Percentiles rank a stretch among this genome's conserved stretches.
phyloP scores from a whole-genome alignment of 2,329 filamentous ascomycete species.

The Escovopsis sp. region DNA sequence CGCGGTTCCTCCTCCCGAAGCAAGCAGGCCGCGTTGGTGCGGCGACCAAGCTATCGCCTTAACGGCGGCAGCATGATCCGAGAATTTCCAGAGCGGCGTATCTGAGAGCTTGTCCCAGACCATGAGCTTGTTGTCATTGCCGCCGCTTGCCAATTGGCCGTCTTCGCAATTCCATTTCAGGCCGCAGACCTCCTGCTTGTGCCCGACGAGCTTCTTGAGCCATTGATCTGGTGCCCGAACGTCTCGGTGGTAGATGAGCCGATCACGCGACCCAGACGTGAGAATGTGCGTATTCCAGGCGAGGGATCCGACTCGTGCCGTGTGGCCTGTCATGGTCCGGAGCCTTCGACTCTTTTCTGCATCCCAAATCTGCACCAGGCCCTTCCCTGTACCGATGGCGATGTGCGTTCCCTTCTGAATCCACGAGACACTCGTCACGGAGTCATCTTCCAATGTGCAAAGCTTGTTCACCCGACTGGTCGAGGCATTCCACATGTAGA shows the following conservation, averaged over 20 bases:
- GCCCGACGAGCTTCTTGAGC: conserved; percentile 71
- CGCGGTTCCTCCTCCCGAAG: conserved; percentile 87
- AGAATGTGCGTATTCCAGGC: conserved; percentile 98
- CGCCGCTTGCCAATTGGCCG: conserved; percentile 83
- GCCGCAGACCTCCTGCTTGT: conserved; percentile 97
- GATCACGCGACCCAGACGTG: conserved; percentile 85
- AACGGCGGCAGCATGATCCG: conserved; percentile 86
- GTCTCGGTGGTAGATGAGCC: conserved; percentile 87
- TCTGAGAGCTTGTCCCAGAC: conserved; percentile 96
- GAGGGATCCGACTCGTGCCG: conserved; percentile 77
- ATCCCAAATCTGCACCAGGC: conserved; percentile 95
- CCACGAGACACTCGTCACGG: conserved; percentile 93
- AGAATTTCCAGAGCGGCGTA: conserved; percentile 83
- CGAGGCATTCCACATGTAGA: conserved; percentile 97
- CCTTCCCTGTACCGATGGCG: conserved; percentile 87
- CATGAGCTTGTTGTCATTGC: conserved; percentile 97
- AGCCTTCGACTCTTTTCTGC: conserved; percentile 72
- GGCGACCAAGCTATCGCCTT: conserved; percentile 98
- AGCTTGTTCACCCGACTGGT: conserved; percentile 85
- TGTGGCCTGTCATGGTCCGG: conserved; percentile 94
- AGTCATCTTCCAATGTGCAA: conserved; percentile 83
- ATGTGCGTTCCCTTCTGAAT: conserved; percentile 95
- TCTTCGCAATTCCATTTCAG: conserved; percentile 96
- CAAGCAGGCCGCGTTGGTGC: conserved; percentile 85
- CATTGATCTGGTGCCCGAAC: conserved; percentile 87